Evolutionary conservation across 2,329 filamentous ascomycete genomes (phyloP), one percentile per base, ranked within the genome.

Genomic region (Nothophaeocryptopus gaeumannii): DNA sequence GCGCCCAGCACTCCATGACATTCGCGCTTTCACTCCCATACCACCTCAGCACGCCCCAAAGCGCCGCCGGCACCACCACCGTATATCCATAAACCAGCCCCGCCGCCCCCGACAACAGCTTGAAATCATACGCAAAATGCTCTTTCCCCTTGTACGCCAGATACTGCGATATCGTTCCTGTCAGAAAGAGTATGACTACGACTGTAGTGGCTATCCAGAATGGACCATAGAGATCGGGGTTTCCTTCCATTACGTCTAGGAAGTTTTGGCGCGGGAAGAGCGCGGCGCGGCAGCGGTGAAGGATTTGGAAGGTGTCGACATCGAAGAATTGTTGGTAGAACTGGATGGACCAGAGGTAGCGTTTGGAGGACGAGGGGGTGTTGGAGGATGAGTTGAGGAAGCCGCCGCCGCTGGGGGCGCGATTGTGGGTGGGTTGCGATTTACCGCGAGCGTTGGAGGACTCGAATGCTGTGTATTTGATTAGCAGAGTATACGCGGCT

Each of bases 321-420:
- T 99, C 93, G 74, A 99, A 99, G 81, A 93, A 97, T 74, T 96
- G 93, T 48, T 90, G 84, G 75, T 99, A 99, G 78, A 96, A 99
- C 50, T 84, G 83, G 55, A 97, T 78, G 39, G 84, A 84, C 93
- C 93, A 99, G 58, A 97, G 86, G 75, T 86, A 90, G 65, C 88
- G 88, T 74, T 97, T 97, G 53, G 67, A 63, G 39, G 58, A 61
- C 20, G 61, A 57, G 20, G 62, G 58, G 39, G 59, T 50, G 31
- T 56, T 57, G 32, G 49, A 52, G 26, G 51, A 51, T 9, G 57
- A 52, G 45, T 47, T 67, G 63, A 74, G 72, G 58, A 63, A 68
- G 47, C 65, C 63, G 43, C 45, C 49, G 36, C 45, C 15, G 15
- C 39, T 47, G 44, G 38, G 49, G 30, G 59, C 47, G 39, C 20